Evolutionary conservation across 2,329 filamentous ascomycete species (phyloP), one percentile per base, ranked within the genome.

Genomic region (Pyrenophora tritici-repentis): DNA sequence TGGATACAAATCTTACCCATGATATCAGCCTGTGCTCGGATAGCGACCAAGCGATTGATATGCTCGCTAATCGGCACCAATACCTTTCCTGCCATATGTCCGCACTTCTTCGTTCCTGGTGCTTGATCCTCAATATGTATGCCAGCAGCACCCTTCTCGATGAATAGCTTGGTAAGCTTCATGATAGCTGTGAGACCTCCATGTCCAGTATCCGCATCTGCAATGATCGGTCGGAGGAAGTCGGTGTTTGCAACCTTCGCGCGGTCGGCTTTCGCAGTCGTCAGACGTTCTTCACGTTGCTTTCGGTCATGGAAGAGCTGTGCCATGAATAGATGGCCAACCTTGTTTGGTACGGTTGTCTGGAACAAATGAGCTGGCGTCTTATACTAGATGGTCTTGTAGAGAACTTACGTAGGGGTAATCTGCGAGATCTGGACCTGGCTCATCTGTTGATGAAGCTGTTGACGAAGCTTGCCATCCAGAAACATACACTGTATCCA

Each of bases 271-370:
- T 88, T 88, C 22, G 91, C 85, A 6, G 83, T 86, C 59, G 85
- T 88, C 44, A 97, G 79, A 53, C 94, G 91, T 76, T 97, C 94
- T 76, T 97, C 91, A 61, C 94, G 88, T 79, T 99, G 94, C 79
- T 99, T 99, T 71, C 94, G 90, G 83, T 99, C 94, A 79, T 99
- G 94, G 88, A 99, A 99, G 50, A 97, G 86, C 78, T 99, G 94
- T 12, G 94, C 93, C 86, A 95, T 92, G 85, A 96, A 99, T 44
- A 99, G 85, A 73, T 99, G 94, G 71, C 90, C 86, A 61, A 99
- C 94, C 78, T 99, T 99, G 82, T 97, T 96, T 44, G 94, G 94
- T 17, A 99, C 94, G 36, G 94, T 99, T 62, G 94, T 96, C 90
- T 94, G 56, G 3, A 35, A 6, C n/a, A 6, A 3, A 18, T 67